Evolutionary conservation across 129 eudicot genomes (phyloP).

Genomic region (Gnaphalium uliginosum): DNA sequence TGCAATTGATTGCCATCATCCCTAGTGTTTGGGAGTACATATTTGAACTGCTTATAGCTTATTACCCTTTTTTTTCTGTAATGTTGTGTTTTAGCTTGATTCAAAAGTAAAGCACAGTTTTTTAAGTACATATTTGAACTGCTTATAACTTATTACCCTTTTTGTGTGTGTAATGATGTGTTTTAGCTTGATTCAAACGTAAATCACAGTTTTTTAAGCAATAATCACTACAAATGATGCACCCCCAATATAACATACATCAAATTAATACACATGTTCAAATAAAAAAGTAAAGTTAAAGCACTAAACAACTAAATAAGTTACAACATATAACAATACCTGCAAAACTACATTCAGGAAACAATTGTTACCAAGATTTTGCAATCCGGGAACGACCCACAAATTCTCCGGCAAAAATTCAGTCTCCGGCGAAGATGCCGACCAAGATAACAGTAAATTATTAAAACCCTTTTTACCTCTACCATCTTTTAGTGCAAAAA

Average conservation of each 20-base stretch:
- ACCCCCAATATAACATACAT: neutral
- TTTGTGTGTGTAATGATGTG: neutral
- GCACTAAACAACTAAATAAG: neutral
- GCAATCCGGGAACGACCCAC: constrained; percentile 73
- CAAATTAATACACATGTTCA: neutral
- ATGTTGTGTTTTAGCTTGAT: neutral
- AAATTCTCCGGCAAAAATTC: constrained; percentile 26
- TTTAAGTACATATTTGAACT: neutral
- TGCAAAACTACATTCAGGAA: constrained; percentile 94
- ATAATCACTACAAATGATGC: neutral
- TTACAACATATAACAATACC: constrained; percentile 37
- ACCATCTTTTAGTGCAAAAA: constrained; percentile 48
- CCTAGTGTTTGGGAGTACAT: neutral
- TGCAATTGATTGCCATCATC: neutral
- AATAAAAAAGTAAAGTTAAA: neutral
- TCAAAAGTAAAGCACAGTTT: neutral
- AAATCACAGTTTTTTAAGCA: neutral
- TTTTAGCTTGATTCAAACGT: neutral
- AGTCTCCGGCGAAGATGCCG: constrained; percentile 31
- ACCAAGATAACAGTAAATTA: constrained; percentile 26
- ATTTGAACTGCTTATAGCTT: neutral
- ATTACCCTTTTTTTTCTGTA: neutral
- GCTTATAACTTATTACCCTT: neutral
- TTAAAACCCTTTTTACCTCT: constrained; percentile 34
- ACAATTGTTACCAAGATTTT: constrained; percentile 85